These are phyloP conservation scores for Phytophthora chlamydospora DNA, from an alignment of 352 stramenopile genomes.

Conservation along the genomic window DNA sequence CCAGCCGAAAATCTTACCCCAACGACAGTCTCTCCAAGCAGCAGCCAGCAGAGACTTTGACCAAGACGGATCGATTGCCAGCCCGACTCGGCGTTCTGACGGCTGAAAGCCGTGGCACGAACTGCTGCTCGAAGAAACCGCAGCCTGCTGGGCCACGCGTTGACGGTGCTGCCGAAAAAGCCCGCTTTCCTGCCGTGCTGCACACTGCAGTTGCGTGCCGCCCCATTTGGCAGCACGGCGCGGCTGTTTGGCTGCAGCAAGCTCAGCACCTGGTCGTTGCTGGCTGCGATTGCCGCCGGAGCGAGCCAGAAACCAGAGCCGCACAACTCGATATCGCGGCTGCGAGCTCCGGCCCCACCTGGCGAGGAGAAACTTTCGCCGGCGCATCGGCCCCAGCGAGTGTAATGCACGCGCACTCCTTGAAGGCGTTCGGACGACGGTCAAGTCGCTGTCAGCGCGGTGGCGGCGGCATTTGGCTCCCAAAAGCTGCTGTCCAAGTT, in stretches of 20 bases:
- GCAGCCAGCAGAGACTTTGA: background rate
- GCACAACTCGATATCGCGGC: constrained; percentile 7
- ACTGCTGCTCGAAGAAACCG: constrained; percentile 6
- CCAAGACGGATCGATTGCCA: constrained; percentile 3
- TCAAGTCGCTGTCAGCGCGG: constrained; percentile 14
- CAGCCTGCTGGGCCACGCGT: constrained; percentile 4
- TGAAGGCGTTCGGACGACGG: constrained; percentile 12
- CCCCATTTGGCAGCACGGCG: constrained; percentile 9
- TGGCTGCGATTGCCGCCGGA: constrained; percentile 19
- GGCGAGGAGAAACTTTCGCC: constrained; percentile 21
- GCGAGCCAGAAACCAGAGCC: constrained; percentile 30
- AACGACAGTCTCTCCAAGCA: constrained; percentile 9
- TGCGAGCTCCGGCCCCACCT: constrained; percentile 24
- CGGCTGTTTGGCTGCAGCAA: constrained; percentile 18
- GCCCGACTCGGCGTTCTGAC: background rate
- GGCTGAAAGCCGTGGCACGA: constrained; percentile 2
- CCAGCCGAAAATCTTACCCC: constrained; percentile 25
- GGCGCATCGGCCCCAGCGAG: constrained; percentile 12
- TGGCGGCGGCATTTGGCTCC: background rate
- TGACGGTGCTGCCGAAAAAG: constrained; percentile 5
- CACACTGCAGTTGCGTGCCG: background rate
- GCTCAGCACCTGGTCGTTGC: constrained; percentile 28
- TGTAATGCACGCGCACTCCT: constrained; percentile 15
- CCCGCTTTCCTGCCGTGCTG: background rate
- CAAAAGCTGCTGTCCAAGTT: constrained; percentile 6